Base-by-base conservation (phyloP, 352 stramenopile species). In the Phytophthora sansomeana region DNA sequence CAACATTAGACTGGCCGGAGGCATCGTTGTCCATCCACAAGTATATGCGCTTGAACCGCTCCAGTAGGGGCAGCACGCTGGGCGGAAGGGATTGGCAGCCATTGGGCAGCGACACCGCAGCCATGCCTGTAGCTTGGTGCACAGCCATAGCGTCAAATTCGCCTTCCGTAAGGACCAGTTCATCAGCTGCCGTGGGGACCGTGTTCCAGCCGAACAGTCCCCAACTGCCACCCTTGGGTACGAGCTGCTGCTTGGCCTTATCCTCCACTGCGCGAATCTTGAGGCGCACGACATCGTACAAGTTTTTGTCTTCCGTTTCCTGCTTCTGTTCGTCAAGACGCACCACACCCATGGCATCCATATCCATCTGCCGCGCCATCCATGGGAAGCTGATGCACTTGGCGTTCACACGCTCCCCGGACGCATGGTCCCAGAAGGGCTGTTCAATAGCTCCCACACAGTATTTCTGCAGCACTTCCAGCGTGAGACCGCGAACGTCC, bases 201-300 rank as follows among this genome's bases (percentile, higher is more conserved):
- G 96, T 99, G 76, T 99, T 98, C 90, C 95, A 99, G n/a, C 98
- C 98, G 80, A 99, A 99, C 19, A 99, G 83, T 1, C 98, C 98
- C 91, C 96, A 99, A 55, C 93, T 97, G 29, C 97, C 97, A 24
- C 97, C 97, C 13, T 96, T 90, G 1, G 93, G 93, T 4, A 97
- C 81, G 46, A 97, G 72, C 2, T 90, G 84, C 69, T 96, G 87
- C 67, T 96, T 89, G 13, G 72, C 61, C 63, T 98, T 98, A 67
- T 97, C 85, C 16, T 91, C 78, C 21, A 97, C 65, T 24, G 80
- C 89, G 35, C 91, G 85, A 17, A 96, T 67, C 70, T 98, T 98
- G 38, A 96, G 75, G 14, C 89, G 78, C 32, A 95, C 76, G 54
- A 93, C 75, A 54, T 88, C 81, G 56, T 94, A 93, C 21, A 87